Evolutionary conservation across 1,284 basidiomycete genomes (phyloP).

Genomic region (Xanthoconium separans): DNA sequence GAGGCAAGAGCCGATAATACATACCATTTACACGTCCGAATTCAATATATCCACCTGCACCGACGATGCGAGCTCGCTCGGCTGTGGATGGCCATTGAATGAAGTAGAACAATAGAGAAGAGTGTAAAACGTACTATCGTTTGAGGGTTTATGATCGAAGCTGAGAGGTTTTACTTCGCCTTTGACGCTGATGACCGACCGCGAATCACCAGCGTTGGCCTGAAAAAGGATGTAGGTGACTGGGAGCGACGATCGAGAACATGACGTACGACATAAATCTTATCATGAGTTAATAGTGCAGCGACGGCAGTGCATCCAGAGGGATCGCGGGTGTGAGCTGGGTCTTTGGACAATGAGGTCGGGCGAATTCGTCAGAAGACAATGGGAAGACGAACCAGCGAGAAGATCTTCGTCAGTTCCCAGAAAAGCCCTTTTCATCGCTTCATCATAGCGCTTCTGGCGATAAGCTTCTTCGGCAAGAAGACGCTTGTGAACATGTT

Average conservation of each 20-base stretch:
- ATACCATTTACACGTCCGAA: constrained; percentile 95
- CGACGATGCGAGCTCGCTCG: constrained; percentile 85
- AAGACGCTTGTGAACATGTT: constrained; percentile 85
- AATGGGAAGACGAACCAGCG: constrained; percentile 55
- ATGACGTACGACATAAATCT: constrained; percentile 70
- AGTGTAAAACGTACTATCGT: constrained; percentile 57
- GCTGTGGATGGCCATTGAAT: constrained; percentile 40
- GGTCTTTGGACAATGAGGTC: constrained; percentile 50
- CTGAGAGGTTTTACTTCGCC: constrained; percentile 89
- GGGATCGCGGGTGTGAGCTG: constrained; percentile 85
- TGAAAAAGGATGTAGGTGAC: constrained; percentile 37
- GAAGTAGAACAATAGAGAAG: not conserved
- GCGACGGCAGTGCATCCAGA: constrained; percentile 98
- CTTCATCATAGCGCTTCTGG: constrained; percentile 68
- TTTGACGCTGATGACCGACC: constrained; percentile 85
- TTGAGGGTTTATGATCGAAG: constrained; percentile 95
- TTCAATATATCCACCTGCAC: constrained; percentile 97
- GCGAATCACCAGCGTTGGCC: constrained; percentile 98
- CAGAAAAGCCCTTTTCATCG: constrained; percentile 88
- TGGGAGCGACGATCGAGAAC: not conserved
- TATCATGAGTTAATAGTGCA: constrained; percentile 76
- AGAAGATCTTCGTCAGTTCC: constrained; percentile 94
- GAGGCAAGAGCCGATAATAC: constrained; percentile 23
- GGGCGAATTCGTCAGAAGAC: not conserved
- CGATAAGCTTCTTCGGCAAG: constrained; percentile 72